A percentile compares a stretch with the other conserved stretches of the same genome.
Conservation (phyloP, 2,329 filamentous ascomycete genomes). For the Aaosphaeria arxii region DNA sequence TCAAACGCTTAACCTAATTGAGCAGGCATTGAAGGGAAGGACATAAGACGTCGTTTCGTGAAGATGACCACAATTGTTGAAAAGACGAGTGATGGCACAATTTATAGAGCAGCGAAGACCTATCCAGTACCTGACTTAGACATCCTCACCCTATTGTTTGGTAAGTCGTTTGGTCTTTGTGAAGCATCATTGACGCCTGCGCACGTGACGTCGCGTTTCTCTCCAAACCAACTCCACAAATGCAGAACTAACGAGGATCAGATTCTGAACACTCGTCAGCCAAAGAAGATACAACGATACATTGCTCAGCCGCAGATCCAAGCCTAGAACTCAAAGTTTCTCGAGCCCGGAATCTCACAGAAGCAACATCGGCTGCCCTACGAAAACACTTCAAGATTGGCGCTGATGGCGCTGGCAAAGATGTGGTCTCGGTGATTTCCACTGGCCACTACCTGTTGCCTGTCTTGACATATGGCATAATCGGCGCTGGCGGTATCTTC, state of each 20-base stretch:
- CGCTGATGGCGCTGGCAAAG: constrained; percentile 42
- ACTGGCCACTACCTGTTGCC: constrained; percentile 56
- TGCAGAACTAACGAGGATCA: constrained; percentile 1
- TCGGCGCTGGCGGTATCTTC: constrained; percentile 60
- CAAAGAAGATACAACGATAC: constrained; percentile 52
- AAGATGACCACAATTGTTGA: constrained; percentile 34
- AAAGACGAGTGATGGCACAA: constrained; percentile 23
- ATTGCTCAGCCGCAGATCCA: constrained; percentile 57
- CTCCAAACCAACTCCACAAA: no score
- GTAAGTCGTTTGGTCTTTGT: constrained; percentile 16
- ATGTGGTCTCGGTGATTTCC: constrained; percentile 55
- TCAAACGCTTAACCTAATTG: no score
- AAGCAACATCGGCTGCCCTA: constrained; percentile 55
- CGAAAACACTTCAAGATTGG: constrained; percentile 55
- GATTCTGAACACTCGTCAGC: constrained; percentile 29
- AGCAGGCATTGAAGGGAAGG: no score
- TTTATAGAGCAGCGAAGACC: constrained; percentile 30
- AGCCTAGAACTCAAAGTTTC: constrained; percentile 54
- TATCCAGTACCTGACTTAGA: constrained; percentile 38
- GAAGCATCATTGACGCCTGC: no score
- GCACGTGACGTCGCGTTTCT: no score
- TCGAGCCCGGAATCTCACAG: constrained; percentile 47
- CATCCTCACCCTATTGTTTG: constrained; percentile 41
- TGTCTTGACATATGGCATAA: constrained; percentile 53
- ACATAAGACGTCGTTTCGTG: no score